These are phyloP conservation scores for Lignosus rhinocerotis DNA, from an alignment of 1,284 basidiomycete genomes.

Conservation along the genomic window DNA sequence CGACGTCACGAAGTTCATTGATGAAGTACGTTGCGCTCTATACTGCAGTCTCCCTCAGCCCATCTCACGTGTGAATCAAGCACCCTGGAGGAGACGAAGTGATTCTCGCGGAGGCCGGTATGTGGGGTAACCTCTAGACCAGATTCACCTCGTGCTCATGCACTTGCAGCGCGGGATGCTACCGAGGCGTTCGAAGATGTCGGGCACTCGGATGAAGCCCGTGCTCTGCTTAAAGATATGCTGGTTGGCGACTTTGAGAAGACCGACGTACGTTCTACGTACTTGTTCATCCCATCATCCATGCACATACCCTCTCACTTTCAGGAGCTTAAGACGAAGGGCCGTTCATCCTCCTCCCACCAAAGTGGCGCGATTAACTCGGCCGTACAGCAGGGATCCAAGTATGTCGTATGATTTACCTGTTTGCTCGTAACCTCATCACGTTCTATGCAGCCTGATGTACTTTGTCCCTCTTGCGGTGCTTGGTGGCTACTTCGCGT, in stretches of 20 bases:
- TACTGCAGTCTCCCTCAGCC: background rate
- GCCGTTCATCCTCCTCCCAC: conserved; percentile 34
- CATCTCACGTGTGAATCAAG: conserved; percentile 40
- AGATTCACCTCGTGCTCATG: background rate
- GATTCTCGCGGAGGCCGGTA: conserved; percentile 88
- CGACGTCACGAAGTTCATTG: conserved; percentile 91
- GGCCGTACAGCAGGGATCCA: conserved; percentile 69
- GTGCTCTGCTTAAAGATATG: conserved; percentile 81
- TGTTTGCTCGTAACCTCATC: conserved; percentile 9
- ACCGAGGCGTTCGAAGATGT: conserved; percentile 99
- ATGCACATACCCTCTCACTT: background rate
- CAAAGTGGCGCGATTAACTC: conserved; percentile 40
- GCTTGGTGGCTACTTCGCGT: conserved; percentile 81
- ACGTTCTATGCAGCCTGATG: conserved; percentile 51
- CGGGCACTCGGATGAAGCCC: conserved; percentile 98
- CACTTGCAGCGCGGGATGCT: conserved; percentile 76
- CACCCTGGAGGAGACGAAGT: conserved; percentile 99
- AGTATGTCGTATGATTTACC: conserved; percentile 44
- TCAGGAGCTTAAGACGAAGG: conserved; percentile 52
- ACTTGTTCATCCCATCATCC: background rate
- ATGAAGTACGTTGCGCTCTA: conserved; percentile 67
- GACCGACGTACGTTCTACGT: conserved; percentile 51
- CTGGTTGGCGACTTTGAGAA: conserved; percentile 80
- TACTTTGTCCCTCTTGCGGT: conserved; percentile 78
- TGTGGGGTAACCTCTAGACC: conserved; percentile 35